phyloP scores from a whole-genome alignment of 2,329 filamentous ascomycete genomes.

The Shiraia bambusicola region DNA sequence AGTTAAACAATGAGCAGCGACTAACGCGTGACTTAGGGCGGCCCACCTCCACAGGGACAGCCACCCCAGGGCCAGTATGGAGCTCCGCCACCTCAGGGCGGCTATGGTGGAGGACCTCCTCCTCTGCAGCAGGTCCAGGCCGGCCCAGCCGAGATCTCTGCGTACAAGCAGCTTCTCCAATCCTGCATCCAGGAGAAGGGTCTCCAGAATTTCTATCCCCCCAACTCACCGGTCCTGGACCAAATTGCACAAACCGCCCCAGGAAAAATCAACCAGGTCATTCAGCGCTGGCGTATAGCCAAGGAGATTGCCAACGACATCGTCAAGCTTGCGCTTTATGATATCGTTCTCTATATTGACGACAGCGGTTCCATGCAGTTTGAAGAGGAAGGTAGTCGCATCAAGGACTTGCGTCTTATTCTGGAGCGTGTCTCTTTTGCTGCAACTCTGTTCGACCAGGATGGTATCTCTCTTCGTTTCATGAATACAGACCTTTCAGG shows the following conservation, averaged over 20 bases:
- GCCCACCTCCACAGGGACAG: conserved; percentile 21
- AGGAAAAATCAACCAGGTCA: conserved; percentile 56
- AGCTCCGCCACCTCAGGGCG: conserved; percentile 34
- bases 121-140: conserved; percentile 44
- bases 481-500: conserved; percentile 61
- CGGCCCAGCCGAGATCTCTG: conserved; percentile 53
- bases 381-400: conserved; percentile 66
- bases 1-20: background rate
- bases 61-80: conserved; percentile 41
- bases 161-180: conserved; percentile 59
- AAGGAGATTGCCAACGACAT: conserved; percentile 64
- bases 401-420: conserved; percentile 66
- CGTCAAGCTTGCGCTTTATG: conserved; percentile 63
- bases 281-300: conserved; percentile 58
- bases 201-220: conserved; percentile 61
- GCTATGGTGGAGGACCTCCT: conserved; percentile 38
- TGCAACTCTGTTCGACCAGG: conserved; percentile 68
- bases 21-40: conserved; percentile 26
- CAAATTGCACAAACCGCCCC: conserved; percentile 54
- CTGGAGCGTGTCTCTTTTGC: conserved; percentile 64
- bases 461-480: conserved; percentile 68
- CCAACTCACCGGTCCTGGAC: conserved; percentile 53
- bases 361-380: conserved; percentile 71
- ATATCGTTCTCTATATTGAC: conserved; percentile 64
- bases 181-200: conserved; percentile 61